These are phyloP conservation scores for Barnettozyma hawaiiensis DNA, from an alignment of 1,139 yeast species.

Conservation along the genomic window DNA sequence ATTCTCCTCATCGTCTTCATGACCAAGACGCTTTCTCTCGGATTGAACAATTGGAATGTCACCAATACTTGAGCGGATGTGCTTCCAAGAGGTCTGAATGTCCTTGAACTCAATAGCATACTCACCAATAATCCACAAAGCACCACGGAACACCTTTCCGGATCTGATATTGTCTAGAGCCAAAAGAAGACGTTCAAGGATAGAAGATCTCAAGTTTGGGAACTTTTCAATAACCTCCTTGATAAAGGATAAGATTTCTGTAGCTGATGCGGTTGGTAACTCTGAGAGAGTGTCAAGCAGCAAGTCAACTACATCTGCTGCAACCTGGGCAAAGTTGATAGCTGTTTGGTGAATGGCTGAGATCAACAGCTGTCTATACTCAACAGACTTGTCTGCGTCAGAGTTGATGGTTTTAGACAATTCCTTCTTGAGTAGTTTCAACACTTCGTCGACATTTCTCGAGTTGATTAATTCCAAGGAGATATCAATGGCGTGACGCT, in stretches of 20 bases:
- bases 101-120: constrained; percentile 69
- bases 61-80: constrained; percentile 77
- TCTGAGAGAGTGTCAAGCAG: constrained; percentile 83
- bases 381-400: constrained; percentile 72
- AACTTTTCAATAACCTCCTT: constrained; percentile 92
- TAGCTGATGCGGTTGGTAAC: constrained; percentile 78
- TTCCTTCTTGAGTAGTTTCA: constrained; percentile 87
- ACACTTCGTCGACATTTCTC: constrained; percentile 92
- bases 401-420: constrained; percentile 66
- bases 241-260: constrained; percentile 81
- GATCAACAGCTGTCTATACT: constrained; percentile 84
- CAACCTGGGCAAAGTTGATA: constrained; percentile 82
- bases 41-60: constrained; percentile 85
- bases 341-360: constrained; percentile 90
- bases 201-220: constrained; percentile 69
- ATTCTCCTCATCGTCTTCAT: constrained; percentile 31
- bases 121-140: constrained; percentile 95
- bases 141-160: constrained; percentile 89
- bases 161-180: constrained; percentile 68
- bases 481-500: constrained; percentile 79
- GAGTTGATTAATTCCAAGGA: constrained; percentile 74
- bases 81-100: constrained; percentile 83
- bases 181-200: constrained; percentile 57
- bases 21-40: constrained; percentile 48
- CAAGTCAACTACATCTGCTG: constrained; percentile 84